These are phyloP conservation scores for Alternaria sp. DNA, from an alignment of 2,329 filamentous ascomycete genomes.

Conservation along the genomic window DNA sequence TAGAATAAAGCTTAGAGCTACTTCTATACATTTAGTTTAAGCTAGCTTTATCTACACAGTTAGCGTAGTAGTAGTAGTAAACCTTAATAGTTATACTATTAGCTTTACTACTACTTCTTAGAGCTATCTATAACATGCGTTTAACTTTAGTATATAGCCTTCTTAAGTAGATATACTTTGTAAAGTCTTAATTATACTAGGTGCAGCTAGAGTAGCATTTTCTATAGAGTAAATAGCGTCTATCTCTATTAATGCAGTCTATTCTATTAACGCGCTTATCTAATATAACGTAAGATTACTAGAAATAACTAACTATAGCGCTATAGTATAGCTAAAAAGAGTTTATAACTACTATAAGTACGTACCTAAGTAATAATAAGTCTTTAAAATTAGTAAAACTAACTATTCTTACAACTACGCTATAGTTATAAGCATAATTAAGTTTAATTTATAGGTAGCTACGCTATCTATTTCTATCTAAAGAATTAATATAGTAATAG, in stretches of 20 bases:
- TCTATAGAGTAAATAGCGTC: conserved; percentile 5
- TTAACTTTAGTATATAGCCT: conserved; percentile 1
- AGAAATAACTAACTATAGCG: too few species aligned
- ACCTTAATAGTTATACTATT: conserved; percentile 4
- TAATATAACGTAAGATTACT: background rate
- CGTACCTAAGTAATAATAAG: too few species aligned
- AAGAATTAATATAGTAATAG: too few species aligned
- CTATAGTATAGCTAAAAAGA: too few species aligned
- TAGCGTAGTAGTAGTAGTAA: conserved; percentile 8
- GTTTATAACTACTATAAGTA: too few species aligned
- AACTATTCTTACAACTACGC: too few species aligned
- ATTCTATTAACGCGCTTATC: background rate
- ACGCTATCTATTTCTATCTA: too few species aligned
- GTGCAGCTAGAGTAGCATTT: background rate
- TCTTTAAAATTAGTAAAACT: too few species aligned
- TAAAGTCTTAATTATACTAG: background rate
- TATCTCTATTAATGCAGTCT: background rate
- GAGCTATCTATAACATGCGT: background rate
- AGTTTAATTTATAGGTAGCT: too few species aligned
- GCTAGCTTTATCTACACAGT: background rate
- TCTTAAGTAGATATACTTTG: conserved; percentile 7
- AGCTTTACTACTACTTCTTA: conserved; percentile 2
- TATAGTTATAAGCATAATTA: too few species aligned
- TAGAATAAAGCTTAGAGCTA: background rate
- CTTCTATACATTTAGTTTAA: background rate